Evolutionary conservation across 257 asterid species (phyloP), one percentile per base, ranked within the genome.

Genomic region (Henckelia pumila): DNA sequence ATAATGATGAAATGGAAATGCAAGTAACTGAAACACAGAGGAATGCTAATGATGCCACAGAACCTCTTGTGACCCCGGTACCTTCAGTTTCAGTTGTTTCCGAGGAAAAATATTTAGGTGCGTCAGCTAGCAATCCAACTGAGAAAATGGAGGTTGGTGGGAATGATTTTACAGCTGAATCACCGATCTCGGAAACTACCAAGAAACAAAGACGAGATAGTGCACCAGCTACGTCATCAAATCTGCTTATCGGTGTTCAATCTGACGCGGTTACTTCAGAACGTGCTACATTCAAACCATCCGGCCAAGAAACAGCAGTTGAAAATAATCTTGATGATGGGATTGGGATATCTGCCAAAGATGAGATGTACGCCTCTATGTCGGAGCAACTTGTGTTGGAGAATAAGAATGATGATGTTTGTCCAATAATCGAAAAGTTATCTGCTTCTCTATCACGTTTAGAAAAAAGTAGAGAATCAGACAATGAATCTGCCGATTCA

Each of bases 131-230:
- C 71, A 68, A 55, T 56, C 60, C 80, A 63, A 63, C 62, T 7
- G 66, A 53, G 63, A 61, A 49, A 35, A 53, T 64, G 26, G 49
- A 47, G 35, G 76, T 40, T 59, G 60, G 77, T 69, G 21, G 55
- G 60, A 82, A 78, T 70, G 82, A 77, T 29, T 68, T 53, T 69
- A 73, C 77, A 79, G 72, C 73, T 76, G 86, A 85, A 65, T 81
- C 74, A 33, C 71, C 19, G 14, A 59, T 20, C 56, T 56, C 62
- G 10, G 61, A 71, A 69, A 55, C 49, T 63, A 28, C n/a, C 4
- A 44, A 8, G 23, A 33, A 55, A 62, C 76, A 55, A 69, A 37
- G 21, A n/a, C 72, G 33, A 49, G 73, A 70, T 13, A 40, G 49
- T 6, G 35, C 56, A 55, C 55, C 70, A 26, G 52, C 6, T 67